Conservation (phyloP, 2,329 filamentous ascomycete genomes). For the Laburnicola sp. region DNA sequence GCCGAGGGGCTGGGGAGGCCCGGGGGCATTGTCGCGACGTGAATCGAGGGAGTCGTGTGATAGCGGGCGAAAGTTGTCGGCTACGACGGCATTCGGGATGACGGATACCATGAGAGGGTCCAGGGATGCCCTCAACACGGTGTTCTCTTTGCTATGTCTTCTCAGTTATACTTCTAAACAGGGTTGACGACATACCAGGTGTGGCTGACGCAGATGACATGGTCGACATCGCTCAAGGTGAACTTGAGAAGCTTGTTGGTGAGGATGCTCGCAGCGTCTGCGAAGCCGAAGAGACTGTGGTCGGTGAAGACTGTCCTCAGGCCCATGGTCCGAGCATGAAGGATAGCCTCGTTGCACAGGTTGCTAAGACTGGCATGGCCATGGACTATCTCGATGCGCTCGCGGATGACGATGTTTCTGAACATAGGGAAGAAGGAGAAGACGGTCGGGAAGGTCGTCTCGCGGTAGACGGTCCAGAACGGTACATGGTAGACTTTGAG, state of each 20-base stretch:
- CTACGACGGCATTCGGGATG: conserved; percentile 95
- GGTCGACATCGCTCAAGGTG: conserved; percentile 91
- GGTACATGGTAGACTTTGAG: conserved; percentile 98
- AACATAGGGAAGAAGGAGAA: conserved; percentile 99
- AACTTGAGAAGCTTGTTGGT: conserved; percentile 98
- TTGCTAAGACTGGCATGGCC: conserved; percentile 94
- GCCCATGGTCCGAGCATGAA: conserved; percentile 96
- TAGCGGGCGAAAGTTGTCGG: conserved; percentile 87
- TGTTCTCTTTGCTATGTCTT: conserved; percentile 84
- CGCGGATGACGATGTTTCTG: conserved; percentile 90
- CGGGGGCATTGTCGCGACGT: conserved; percentile 44
- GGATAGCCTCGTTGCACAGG: conserved; percentile 89
- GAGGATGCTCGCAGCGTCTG: conserved; percentile 91
- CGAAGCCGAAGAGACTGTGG: conserved; percentile 95
- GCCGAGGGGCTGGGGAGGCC: conserved; percentile 69
- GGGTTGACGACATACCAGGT: conserved; percentile 70
- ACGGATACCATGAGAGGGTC: conserved; percentile 97
- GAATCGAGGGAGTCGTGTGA: conserved; percentile 43
- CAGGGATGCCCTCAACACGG: conserved; percentile 87
- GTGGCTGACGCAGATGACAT: conserved; percentile 97
- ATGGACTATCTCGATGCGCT: conserved; percentile 95
- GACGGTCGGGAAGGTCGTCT: conserved; percentile 90
- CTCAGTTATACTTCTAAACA: conserved; percentile 11
- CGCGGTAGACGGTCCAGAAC: conserved; percentile 93
- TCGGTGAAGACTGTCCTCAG: conserved; percentile 95